Base-by-base conservation (phyloP, 1,139 yeast genomes). In the Candida tetrigidarum region DNA sequence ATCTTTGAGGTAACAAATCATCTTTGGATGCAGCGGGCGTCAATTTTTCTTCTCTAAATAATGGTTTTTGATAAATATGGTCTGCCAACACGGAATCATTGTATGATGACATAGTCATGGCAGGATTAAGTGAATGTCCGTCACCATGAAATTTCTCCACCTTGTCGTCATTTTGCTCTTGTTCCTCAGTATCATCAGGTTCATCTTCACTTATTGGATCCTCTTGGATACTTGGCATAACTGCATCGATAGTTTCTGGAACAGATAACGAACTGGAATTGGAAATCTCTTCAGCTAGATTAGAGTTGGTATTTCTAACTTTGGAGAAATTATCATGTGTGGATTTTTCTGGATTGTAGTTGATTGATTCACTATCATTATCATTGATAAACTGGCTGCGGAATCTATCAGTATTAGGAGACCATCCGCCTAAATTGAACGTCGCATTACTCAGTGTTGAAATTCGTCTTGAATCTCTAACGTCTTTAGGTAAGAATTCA, bases 311-410 rank as follows among this genome's bases (percentile, higher is more conserved):
- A 47, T 67, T 51, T 51, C 67, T 54, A 51, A 63, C 51, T 36
- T 69, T 69, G 5, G 74, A 68, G 45, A 72, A 72, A 44, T 60
- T 65, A 38, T 61, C 66, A 52, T 71, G 71, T 9, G 52, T 53
- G 4, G 55, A 54, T 18, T 63, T 66, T 39, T 54, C 55, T 25
- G 69, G 60, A 47, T 62, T 64, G 44, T 66, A 64, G 48, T 70
- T 70, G 44, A 70, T 57, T 0, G 77, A 71, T 44, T 71, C 79
- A 47, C 65, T 67, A 49, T 74, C 78, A 51, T 71, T 74, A 41
- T 71, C 79, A 51, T 64, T 68, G 32, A 79, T 77, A 47, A 79
- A 79, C 46, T 74, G 76, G 50, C 77, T 82, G 42, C 84, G 66
- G 57, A 61, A 78, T 42, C 65, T 68, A 37, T 66, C 70, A 9